Conservation (phyloP, 371 early-diverging fungal genomes). For the Syncephalastrum monosporum region DNA sequence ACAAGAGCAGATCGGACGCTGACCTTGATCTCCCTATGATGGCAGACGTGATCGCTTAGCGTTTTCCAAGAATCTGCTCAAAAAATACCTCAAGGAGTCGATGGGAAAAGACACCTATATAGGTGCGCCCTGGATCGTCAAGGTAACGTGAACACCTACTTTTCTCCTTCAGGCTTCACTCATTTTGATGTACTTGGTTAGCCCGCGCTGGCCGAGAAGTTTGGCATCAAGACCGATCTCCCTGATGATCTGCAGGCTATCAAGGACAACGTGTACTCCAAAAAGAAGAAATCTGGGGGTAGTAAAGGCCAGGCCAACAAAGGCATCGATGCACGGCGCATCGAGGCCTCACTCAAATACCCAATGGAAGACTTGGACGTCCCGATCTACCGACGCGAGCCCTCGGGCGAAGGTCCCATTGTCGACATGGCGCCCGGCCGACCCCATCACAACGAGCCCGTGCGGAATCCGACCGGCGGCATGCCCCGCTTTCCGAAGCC, state of each 20-base stretch:
- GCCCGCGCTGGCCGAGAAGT: conserved; percentile 42
- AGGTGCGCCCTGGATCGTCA: conserved; percentile 74
- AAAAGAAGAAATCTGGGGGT: conserved; percentile 4
- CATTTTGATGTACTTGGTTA: conserved; percentile 10
- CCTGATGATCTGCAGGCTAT: conserved; percentile 48
- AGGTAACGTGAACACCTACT: conserved; percentile 35
- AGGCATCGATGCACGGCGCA: conserved; percentile 21
- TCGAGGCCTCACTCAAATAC: conserved; percentile 46
- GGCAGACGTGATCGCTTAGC: conserved; percentile 64
- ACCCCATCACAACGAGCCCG: conserved; percentile 3
- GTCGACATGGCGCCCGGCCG: conserved; percentile 37
- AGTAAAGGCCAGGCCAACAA: conserved; percentile 6
- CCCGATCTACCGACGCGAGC: conserved; percentile 34
- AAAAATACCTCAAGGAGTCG: conserved; percentile 68
- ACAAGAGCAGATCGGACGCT: background rate
- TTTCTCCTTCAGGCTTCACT: background rate
- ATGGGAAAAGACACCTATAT: conserved; percentile 65
- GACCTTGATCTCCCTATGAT: background rate
- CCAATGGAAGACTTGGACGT: conserved; percentile 65
- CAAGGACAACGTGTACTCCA: conserved; percentile 20
- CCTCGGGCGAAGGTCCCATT: conserved; percentile 26
- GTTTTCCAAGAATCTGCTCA: conserved; percentile 68
- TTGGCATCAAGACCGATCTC: conserved; percentile 48
- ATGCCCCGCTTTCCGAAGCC: conserved; percentile 26
- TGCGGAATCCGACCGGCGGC: conserved; percentile 35